phyloP scores from a whole-genome alignment of 2,329 filamentous ascomycete genomes.

The Epichloe amarillans region DNA sequence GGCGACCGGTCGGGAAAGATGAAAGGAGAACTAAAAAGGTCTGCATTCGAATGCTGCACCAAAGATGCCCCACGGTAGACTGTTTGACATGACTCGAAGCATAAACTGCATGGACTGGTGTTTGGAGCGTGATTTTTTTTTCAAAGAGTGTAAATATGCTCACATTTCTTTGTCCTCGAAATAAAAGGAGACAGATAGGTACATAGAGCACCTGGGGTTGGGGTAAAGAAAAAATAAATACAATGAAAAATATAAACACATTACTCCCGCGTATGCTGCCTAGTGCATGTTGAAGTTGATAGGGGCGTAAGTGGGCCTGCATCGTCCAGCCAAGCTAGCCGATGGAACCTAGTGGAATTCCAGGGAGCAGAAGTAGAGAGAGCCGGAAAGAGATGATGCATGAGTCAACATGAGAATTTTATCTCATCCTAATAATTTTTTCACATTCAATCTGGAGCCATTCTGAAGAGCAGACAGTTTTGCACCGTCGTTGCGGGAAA shows the following conservation, averaged over 20 bases:
- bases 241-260: background rate
- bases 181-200: slow-evolving; percentile 10
- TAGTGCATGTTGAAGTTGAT: background rate
- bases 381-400: background rate
- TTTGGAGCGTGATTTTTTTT: slow-evolving; percentile 4
- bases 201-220: slow-evolving; percentile 6
- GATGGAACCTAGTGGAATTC: slow-evolving; percentile 1
- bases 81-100: background rate
- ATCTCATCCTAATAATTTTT: no score
- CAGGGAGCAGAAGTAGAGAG: background rate
- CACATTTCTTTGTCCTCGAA: slow-evolving; percentile 7
- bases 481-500: no score
- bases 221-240: background rate
- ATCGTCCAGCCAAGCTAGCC: background rate
- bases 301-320: background rate
- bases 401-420: no score
- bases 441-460: no score
- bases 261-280: background rate
- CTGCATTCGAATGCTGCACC: background rate
- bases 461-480: no score
- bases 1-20: slow-evolving; percentile 2
- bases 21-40: background rate
- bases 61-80: slow-evolving; percentile 2
- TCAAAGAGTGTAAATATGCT: slow-evolving; percentile 10
- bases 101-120: slow-evolving; percentile 3